phyloP scores from a whole-genome alignment of 306 rosid genomes.

The Lupinus albus region DNA sequence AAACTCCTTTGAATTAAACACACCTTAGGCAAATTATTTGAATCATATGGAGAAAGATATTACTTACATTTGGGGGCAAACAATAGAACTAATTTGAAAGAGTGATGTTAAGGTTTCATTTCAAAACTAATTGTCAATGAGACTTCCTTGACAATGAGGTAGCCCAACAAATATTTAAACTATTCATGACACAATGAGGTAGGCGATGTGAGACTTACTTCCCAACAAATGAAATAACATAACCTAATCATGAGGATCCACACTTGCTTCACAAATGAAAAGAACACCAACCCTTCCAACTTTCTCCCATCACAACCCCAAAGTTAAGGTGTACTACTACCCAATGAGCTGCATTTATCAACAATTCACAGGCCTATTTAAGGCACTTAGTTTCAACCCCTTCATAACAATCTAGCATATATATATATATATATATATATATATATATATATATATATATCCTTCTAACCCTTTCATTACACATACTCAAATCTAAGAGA shows the following conservation, averaged over 20 bases:
- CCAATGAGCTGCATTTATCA: conserved; percentile 51
- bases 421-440: too few species aligned
- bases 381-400: conserved; percentile 44
- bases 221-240: conserved; percentile 52
- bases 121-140: too few species aligned
- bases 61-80: conserved; percentile 39
- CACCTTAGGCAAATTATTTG: background rate
- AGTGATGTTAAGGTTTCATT: too few species aligned
- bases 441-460: too few species aligned
- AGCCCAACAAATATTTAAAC: too few species aligned
- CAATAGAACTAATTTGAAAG: conserved; percentile 19
- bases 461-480: conserved; percentile 6
- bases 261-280: conserved; percentile 37
- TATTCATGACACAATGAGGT: too few species aligned
- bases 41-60: conserved; percentile 16
- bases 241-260: conserved; percentile 62
- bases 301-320: conserved; percentile 43
- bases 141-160: too few species aligned
- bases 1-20: too few species aligned
- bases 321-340: conserved; percentile 33
- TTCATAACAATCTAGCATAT: conserved; percentile 38
- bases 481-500: conserved; percentile 32
- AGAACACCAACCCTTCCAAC: conserved; percentile 58
- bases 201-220: too few species aligned
- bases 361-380: conserved; percentile 81